A percentile compares a stretch with the other conserved stretches of the same genome.
Conservation (phyloP, 108 stramenopile species). For the Conticribra guillardii region DNA sequence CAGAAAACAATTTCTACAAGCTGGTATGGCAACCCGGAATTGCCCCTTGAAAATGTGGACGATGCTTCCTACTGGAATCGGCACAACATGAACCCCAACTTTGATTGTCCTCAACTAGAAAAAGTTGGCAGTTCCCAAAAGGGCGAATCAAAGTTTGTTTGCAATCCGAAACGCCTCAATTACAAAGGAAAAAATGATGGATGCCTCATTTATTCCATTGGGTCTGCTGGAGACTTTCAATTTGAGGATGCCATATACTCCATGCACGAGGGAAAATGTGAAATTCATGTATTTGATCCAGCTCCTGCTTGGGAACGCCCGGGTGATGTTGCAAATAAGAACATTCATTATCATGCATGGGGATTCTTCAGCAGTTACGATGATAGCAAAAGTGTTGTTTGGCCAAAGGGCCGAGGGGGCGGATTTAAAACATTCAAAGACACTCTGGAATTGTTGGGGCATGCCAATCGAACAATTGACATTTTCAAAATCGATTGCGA, state of each 20-base stretch:
- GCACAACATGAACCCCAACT: slow-evolving; percentile 6
- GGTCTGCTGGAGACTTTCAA: slow-evolving; percentile 33
- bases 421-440: slow-evolving; percentile 40
- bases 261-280: slow-evolving; percentile 36
- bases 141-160: slow-evolving; percentile 6
- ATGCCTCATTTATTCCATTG: slow-evolving; percentile 56
- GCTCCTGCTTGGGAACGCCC: slow-evolving; percentile 8
- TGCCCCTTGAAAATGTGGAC: slow-evolving; percentile 3
- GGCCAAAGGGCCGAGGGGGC: slow-evolving; percentile 9
- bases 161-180: slow-evolving; percentile 5
- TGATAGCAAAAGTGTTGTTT: slow-evolving; percentile 12
- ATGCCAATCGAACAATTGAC: slow-evolving; percentile 53
- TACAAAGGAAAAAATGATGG: neutral
- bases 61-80: neutral
- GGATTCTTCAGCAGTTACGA: slow-evolving; percentile 38
- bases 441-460: slow-evolving; percentile 49
- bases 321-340: slow-evolving; percentile 14
- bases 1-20: slow-evolving; percentile 4
- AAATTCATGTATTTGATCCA: slow-evolving; percentile 67
- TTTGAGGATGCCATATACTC: slow-evolving; percentile 46
- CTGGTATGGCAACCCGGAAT: neutral
- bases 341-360: slow-evolving; percentile 56
- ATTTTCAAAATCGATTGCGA: slow-evolving; percentile 63
- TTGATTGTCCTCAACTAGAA: slow-evolving; percentile 6
- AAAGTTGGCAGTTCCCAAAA: neutral